Evolutionary conservation across 2,329 filamentous ascomycete genomes (phyloP).

Genomic region (Rutstroemia sp.): DNA sequence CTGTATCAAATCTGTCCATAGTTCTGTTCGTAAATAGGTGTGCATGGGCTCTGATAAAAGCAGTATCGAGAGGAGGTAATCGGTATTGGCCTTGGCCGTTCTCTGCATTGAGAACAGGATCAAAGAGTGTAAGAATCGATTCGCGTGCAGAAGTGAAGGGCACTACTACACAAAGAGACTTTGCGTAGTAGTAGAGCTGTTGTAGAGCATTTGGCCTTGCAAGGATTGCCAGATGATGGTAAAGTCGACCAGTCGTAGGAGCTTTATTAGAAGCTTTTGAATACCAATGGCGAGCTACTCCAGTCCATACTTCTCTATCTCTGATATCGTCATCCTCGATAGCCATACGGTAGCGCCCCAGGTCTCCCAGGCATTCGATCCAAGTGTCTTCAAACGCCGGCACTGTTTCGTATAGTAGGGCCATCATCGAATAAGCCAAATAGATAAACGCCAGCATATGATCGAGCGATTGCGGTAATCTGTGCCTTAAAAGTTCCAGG

Average conservation of each 20-base stretch:
- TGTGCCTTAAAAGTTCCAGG: conserved; percentile 66
- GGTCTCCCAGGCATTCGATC: conserved; percentile 79
- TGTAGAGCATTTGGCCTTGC: conserved; percentile 61
- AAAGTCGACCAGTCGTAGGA: conserved; percentile 69
- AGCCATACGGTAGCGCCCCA: conserved; percentile 80
- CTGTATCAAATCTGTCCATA: conserved; percentile 38
- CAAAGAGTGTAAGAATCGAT: conserved; percentile 62
- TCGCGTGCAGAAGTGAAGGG: conserved; percentile 59
- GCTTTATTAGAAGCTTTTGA: conserved; percentile 64
- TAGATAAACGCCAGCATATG: conserved; percentile 92
- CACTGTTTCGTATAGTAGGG: conserved; percentile 77
- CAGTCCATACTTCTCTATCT: conserved; percentile 72
- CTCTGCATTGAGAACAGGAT: conserved; percentile 42
- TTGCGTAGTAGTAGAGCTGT: conserved; percentile 66
- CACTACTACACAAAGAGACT: conserved; percentile 54
- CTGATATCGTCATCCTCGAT: conserved; percentile 75
- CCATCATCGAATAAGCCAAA: conserved; percentile 83
- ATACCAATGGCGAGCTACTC: conserved; percentile 68
- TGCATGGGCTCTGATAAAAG: conserved; percentile 56
- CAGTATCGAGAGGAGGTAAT: conserved; percentile 43
- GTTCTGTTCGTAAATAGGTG: conserved; percentile 51
- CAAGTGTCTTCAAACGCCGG: conserved; percentile 79
- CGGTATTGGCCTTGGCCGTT: conserved; percentile 32
- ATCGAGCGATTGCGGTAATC: conserved; percentile 69
- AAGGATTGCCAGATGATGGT: conserved; percentile 81